phyloP scores from a whole-genome alignment of 768 basidiomycete genomes.

The Naganishia friedmannii region DNA sequence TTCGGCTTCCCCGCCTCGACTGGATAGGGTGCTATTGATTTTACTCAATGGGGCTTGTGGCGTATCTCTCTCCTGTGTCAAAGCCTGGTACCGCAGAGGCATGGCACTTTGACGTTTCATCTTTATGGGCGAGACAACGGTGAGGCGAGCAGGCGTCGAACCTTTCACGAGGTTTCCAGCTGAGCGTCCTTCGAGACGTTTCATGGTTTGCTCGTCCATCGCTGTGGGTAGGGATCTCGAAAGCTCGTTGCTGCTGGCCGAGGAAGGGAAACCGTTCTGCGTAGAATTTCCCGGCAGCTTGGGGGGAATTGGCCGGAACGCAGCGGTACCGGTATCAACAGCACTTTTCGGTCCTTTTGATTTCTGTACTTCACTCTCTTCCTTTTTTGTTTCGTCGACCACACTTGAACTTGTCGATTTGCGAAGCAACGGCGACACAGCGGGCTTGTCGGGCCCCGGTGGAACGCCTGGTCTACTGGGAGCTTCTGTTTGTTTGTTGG shows the following conservation, averaged over 20 bases:
- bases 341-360: background rate
- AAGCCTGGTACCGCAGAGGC: slow-evolving; percentile 21
- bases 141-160: background rate
- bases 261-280: background rate
- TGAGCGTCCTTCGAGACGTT: background rate
- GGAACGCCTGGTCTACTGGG: background rate
- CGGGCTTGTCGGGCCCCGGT: slow-evolving; percentile 13
- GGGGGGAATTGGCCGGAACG: background rate
- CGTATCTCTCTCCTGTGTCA: slow-evolving; percentile 15
- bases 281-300: background rate
- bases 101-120: slow-evolving; percentile 24
- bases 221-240: slow-evolving; percentile 3
- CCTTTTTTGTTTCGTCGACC: background rate
- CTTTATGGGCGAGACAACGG: background rate
- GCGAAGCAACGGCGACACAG: slow-evolving; percentile 21
- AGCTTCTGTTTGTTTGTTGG: slow-evolving; percentile 68
- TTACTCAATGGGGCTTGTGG: slow-evolving; percentile 3
- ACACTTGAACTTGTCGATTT: slow-evolving; percentile 56
- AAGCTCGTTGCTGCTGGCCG: slow-evolving; percentile 11
- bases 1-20: slow-evolving; percentile 1
- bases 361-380: background rate
- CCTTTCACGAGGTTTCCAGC: background rate
- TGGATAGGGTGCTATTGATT: background rate
- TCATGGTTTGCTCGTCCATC: background rate
- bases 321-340: background rate